phyloP scores from a whole-genome alignment of 73 alveolate genomes.

The Blepharisma japonicum region DNA sequence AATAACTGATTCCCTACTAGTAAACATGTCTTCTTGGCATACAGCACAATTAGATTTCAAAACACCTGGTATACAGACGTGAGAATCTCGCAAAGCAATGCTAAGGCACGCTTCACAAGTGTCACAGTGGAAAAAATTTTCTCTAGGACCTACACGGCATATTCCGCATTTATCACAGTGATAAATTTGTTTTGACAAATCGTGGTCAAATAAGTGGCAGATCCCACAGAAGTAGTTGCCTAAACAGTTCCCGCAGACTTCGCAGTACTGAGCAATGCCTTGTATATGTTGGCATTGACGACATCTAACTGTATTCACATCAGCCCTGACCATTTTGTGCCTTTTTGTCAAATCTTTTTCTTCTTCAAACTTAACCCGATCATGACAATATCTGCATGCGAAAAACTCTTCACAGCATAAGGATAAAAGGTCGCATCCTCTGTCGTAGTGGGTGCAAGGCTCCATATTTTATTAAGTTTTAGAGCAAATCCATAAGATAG shows the following conservation, averaged over 20 bases:
- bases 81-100: conserved; percentile 37
- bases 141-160: conserved; percentile 72
- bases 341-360: conserved; percentile 54
- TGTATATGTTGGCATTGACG: conserved; percentile 44
- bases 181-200: conserved; percentile 41
- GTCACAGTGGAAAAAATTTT: conserved; percentile 65
- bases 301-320: conserved; percentile 57
- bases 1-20: conserved; percentile 42
- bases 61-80: conserved; percentile 46
- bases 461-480: background rate
- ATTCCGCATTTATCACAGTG: conserved; percentile 79
- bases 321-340: conserved; percentile 64
- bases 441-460: conserved; percentile 62
- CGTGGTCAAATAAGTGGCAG: conserved; percentile 64
- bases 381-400: conserved; percentile 82
- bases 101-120: conserved; percentile 65
- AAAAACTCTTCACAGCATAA: conserved; percentile 69
- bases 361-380: conserved; percentile 55
- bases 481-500: no score
- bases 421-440: conserved; percentile 61
- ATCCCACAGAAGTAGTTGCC: conserved; percentile 68
- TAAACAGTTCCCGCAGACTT: conserved; percentile 49
- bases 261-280: conserved; percentile 45
- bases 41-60: conserved; percentile 64
- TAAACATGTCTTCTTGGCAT: conserved; percentile 59